phyloP scores from a whole-genome alignment of 2,329 filamentous ascomycete genomes.

The Pseudocercospora musae region DNA sequence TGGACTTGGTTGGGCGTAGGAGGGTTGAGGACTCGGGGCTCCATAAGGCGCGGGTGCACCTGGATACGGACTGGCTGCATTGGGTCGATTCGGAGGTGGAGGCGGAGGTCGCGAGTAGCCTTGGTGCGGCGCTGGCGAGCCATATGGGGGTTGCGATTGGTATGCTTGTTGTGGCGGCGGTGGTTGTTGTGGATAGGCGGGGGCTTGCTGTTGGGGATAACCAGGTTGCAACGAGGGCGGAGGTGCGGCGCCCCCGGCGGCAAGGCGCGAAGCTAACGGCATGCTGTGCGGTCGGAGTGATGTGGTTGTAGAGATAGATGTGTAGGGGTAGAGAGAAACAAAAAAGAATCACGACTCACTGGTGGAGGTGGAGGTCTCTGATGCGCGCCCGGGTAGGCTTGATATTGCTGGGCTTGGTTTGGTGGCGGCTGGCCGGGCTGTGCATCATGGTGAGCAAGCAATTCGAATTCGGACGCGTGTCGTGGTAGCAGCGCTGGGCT shows the following conservation, averaged over 20 bases:
- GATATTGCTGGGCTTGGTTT: conserved; percentile 44
- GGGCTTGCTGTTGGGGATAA: conserved; percentile 25
- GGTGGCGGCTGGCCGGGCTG: conserved; percentile 27
- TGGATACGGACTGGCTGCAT: conserved; percentile 24
- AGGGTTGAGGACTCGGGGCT: conserved; percentile 9
- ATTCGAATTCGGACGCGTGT: conserved; percentile 14
- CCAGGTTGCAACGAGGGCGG: conserved; percentile 43
- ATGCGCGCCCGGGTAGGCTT: conserved; percentile 43
- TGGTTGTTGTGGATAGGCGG: conserved; percentile 11
- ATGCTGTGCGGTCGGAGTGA: conserved; percentile 18
- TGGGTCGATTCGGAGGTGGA: conserved; percentile 24
- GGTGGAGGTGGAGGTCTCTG: conserved; percentile 24
- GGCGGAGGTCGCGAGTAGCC: conserved; percentile 43
- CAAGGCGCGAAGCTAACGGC: conserved; percentile 31
- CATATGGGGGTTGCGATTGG: conserved; percentile 25
- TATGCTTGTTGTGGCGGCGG: conserved; percentile 16
- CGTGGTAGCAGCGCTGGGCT: too few relatives aligned
- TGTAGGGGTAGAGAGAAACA: conserved; percentile 6
- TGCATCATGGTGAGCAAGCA: conserved; percentile 19
- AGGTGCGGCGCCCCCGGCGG: conserved; percentile 24
- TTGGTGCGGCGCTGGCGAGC: conserved; percentile 32
- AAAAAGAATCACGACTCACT: conserved; percentile 22
- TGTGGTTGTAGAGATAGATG: conserved; percentile 8
- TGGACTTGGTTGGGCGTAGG: conserved; percentile 27
- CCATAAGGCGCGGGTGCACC: conserved; percentile 17